Evolutionary conservation across 2,329 filamentous ascomycete genomes (phyloP).

Genomic region (Dendryphion nanum): DNA sequence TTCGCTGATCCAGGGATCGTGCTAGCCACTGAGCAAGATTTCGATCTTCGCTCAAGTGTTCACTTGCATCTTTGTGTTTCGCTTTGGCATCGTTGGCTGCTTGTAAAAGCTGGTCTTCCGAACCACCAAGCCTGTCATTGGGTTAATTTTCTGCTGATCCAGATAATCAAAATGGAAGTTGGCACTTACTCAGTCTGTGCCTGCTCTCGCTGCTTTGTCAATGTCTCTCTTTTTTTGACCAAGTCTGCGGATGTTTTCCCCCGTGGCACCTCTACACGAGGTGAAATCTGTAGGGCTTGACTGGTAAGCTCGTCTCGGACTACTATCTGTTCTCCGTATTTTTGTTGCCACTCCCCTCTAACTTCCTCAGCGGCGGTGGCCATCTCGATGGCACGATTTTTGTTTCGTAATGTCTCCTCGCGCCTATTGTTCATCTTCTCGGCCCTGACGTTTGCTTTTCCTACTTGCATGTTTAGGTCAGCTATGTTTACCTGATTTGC

Average conservation of each 20-base stretch:
- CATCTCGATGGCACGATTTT: conserved; percentile 41
- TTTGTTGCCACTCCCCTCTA: conserved; percentile 23
- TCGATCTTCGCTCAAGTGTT: conserved; percentile 18
- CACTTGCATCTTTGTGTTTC: conserved; percentile 17
- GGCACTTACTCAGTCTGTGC: conserved; percentile 22
- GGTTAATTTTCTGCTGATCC: no score
- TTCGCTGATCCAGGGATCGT: conserved; percentile 65
- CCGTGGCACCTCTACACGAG: conserved; percentile 27
- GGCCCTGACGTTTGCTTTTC: conserved; percentile 30
- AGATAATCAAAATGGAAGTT: no score
- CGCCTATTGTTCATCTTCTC: conserved; percentile 30
- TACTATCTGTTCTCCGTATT: conserved; percentile 24
- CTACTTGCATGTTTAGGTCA: conserved; percentile 16
- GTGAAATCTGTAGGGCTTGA: conserved; percentile 17
- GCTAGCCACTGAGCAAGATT: conserved; percentile 25
- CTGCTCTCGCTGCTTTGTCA: conserved; percentile 26
- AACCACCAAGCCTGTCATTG: conserved; percentile 33
- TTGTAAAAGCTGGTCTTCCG: conserved; percentile 26
- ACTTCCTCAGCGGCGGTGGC: conserved; percentile 34
- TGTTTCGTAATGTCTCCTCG: conserved; percentile 37
- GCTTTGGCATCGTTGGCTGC: conserved; percentile 30
- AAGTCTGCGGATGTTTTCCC: conserved; percentile 34
- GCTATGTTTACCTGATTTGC: conserved; percentile 23
- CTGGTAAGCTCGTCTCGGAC: conserved; percentile 21
- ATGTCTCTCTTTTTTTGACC: conserved; percentile 25